phyloP scores from a whole-genome alignment of 768 basidiomycete species.

The Boletus insuetus region DNA sequence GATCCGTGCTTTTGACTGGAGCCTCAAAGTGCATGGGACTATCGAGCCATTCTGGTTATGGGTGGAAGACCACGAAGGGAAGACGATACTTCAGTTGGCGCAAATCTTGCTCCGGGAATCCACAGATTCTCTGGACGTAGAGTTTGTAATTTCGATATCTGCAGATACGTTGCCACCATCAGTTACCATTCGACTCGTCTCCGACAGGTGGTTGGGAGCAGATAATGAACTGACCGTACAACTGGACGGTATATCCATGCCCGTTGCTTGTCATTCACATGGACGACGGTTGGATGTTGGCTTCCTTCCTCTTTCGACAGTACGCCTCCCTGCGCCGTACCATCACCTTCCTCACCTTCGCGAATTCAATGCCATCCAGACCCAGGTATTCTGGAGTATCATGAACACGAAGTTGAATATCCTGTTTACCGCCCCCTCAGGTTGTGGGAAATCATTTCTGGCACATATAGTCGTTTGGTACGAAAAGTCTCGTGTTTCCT shows the following conservation, averaged over 20 bases:
- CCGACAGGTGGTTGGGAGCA: constrained; percentile 92
- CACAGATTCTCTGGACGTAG: constrained; percentile 56
- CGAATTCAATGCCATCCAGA: constrained; percentile 83
- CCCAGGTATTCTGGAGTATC: constrained; percentile 83
- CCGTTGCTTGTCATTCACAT: constrained; percentile 51
- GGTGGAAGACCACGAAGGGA: constrained; percentile 84
- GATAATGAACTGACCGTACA: constrained; percentile 69
- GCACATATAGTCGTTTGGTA: constrained; percentile 74
- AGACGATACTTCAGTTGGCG: constrained; percentile 77
- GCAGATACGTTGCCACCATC: constrained; percentile 55
- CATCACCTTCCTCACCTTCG: constrained; percentile 45
- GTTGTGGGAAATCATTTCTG: constrained; percentile 77
- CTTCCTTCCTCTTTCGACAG: constrained; percentile 57
- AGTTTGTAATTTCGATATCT: constrained; percentile 80
- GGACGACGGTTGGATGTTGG: constrained; percentile 71
- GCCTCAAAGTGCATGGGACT: constrained; percentile 63
- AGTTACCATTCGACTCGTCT: constrained; percentile 75
- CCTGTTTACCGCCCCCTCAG: constrained; percentile 74
- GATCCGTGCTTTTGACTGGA: constrained; percentile 77
- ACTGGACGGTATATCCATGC: constrained; percentile 76
- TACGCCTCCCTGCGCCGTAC: constrained; percentile 44
- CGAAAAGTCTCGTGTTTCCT: constrained; percentile 24
- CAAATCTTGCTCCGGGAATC: constrained; percentile 69
- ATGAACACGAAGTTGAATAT: constrained; percentile 64
- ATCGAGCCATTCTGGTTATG: constrained; percentile 93